Evolutionary conservation across 345 rosid species (phyloP).

Genomic region (Bruguiera gymnorhiza): DNA sequence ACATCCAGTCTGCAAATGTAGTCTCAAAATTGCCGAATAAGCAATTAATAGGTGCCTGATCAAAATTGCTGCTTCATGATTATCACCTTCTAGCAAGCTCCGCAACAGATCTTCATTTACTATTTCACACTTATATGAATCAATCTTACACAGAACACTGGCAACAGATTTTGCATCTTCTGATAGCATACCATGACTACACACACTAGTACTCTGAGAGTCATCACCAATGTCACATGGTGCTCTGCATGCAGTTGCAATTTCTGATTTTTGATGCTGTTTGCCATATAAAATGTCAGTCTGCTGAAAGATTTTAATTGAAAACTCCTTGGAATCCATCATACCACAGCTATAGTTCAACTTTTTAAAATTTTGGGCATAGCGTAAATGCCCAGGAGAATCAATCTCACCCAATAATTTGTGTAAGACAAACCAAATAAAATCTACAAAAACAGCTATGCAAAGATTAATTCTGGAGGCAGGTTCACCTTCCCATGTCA

Average conservation of each 20-base stretch:
- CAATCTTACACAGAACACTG: slow-evolving; percentile 31
- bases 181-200: slow-evolving; percentile 3
- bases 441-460: slow-evolving; percentile 41
- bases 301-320: not conserved
- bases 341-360: slow-evolving; percentile 12
- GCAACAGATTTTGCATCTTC: slow-evolving; percentile 31
- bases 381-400: slow-evolving; percentile 25
- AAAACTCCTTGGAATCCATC: slow-evolving; percentile 15
- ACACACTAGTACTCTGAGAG: slow-evolving; percentile 11
- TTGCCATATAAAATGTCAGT: slow-evolving; percentile 7
- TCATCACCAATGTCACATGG: slow-evolving; percentile 22
- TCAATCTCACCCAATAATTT: slow-evolving; percentile 39
- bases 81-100: slow-evolving; percentile 53
- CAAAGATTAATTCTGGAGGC: slow-evolving; percentile 36
- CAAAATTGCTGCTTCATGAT: slow-evolving; percentile 49
- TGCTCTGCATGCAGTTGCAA: slow-evolving; percentile 14
- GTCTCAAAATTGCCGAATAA: slow-evolving; percentile 64
- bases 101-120: slow-evolving; percentile 40
- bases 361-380: slow-evolving; percentile 22
- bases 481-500: slow-evolving; percentile 37
- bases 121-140: slow-evolving; percentile 26
- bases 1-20: slow-evolving; percentile 45
- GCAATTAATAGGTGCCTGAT: slow-evolving; percentile 73
- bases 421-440: slow-evolving; percentile 36
- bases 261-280: slow-evolving; percentile 15